Conservation (phyloP, 2,329 filamentous ascomycete genomes). For the Cladophialophora psammophila region DNA sequence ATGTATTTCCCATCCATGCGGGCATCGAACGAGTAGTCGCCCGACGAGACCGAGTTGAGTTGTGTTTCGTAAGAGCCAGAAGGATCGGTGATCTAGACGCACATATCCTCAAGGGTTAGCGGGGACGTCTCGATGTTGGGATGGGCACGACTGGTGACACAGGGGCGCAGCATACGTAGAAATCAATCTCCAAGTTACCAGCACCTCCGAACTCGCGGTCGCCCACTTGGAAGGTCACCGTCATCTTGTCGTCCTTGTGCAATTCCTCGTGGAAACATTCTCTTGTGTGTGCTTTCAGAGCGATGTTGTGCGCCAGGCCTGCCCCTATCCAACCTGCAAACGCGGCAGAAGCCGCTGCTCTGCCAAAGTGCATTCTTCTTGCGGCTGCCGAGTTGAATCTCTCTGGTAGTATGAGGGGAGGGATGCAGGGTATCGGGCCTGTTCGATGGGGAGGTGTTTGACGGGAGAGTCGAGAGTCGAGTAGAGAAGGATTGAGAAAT, state of each 20-base stretch:
- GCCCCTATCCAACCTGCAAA: slow-evolving; percentile 66
- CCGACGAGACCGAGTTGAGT: slow-evolving; percentile 81
- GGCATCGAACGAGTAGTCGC: slow-evolving; percentile 92
- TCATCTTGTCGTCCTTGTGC: slow-evolving; percentile 96
- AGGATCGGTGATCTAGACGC: slow-evolving; percentile 76
- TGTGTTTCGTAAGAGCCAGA: slow-evolving; percentile 76
- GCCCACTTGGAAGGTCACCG: slow-evolving; percentile 96
- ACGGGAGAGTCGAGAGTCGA: not conserved
- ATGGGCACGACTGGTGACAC: not conserved
- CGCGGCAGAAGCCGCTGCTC: slow-evolving; percentile 55
- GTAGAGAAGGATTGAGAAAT: not conserved
- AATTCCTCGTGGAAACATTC: slow-evolving; percentile 98
- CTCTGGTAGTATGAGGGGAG: not conserved
- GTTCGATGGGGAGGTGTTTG: not conserved
- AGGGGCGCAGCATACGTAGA: slow-evolving; percentile 75
- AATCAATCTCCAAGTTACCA: slow-evolving; percentile 95
- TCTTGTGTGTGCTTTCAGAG: slow-evolving; percentile 87
- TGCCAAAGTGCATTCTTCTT: slow-evolving; percentile 50
- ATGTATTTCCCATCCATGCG: slow-evolving; percentile 83
- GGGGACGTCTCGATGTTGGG: not conserved
- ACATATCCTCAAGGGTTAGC: not conserved
- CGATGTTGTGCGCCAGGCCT: slow-evolving; percentile 88
- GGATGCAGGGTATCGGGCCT: not conserved
- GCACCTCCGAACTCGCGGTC: slow-evolving; percentile 94
- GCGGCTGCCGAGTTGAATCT: not conserved